phyloP scores from a whole-genome alignment of 768 basidiomycete species.

The Cantharellus anzutake region DNA sequence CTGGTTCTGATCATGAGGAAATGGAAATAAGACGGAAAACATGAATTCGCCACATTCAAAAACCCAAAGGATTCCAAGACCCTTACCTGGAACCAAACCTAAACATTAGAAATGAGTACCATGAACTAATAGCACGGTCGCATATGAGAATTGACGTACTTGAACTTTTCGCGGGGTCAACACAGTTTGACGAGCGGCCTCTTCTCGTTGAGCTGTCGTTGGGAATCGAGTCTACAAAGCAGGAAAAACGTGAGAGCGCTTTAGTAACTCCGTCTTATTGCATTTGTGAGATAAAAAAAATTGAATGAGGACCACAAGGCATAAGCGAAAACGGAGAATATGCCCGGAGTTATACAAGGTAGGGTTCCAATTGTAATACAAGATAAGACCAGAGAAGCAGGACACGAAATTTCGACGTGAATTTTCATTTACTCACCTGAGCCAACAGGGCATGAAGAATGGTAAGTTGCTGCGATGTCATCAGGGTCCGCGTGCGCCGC shows the following conservation, averaged over 20 bases:
- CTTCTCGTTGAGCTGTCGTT: conserved; percentile 71
- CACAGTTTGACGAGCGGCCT: conserved; percentile 74
- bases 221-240: conserved; percentile 61
- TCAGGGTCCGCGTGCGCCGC: conserved; percentile 52
- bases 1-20: conserved; percentile 40
- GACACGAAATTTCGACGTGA: too few relatives aligned
- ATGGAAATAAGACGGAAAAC: conserved; percentile 8
- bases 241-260: neutral
- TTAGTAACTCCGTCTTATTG: neutral
- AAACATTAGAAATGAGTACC: neutral
- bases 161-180: conserved; percentile 80
- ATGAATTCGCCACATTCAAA: neutral
- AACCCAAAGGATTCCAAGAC: conserved; percentile 8
- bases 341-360: neutral
- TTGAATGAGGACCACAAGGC: neutral
- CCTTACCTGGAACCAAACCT: conserved; percentile 84
- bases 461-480: conserved; percentile 74
- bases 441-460: conserved; percentile 77
- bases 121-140: too few relatives aligned
- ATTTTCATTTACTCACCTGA: conserved; percentile 29
- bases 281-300: neutral
- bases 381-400: too few relatives aligned
- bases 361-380: too few relatives aligned
- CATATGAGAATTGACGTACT: conserved; percentile 21
- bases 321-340: conserved; percentile 1